These are phyloP conservation scores for Ramalina peruviana DNA, from an alignment of 495 filamentous ascomycete genomes.

Conservation along the genomic window DNA sequence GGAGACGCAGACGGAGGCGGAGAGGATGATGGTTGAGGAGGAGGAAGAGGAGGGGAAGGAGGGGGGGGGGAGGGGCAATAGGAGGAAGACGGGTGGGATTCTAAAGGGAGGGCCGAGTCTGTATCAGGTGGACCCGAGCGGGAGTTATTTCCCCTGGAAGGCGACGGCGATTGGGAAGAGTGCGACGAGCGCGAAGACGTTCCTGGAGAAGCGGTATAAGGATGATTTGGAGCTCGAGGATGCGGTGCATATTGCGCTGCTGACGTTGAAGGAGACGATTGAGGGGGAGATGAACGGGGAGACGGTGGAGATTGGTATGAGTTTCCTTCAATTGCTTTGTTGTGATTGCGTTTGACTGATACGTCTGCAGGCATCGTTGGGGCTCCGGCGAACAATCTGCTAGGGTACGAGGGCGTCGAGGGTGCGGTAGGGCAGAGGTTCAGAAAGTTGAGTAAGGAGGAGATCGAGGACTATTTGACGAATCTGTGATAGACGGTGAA, in stretches of 20 bases:
- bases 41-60: constrained; percentile 18
- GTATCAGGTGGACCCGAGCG: constrained; percentile 96
- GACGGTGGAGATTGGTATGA: constrained; percentile 92
- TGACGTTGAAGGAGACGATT: constrained; percentile 97
- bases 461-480: constrained; percentile 98
- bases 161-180: constrained; percentile 98
- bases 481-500: constrained; percentile 52
- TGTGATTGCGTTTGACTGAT: constrained; percentile 21
- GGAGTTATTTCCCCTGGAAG: constrained; percentile 98
- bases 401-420: constrained; percentile 87
- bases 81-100: constrained; percentile 76
- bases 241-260: constrained; percentile 92
- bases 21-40: constrained; percentile 39
- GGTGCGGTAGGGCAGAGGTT: constrained; percentile 84
- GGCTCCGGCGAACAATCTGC: constrained; percentile 78
- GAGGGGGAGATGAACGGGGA: constrained; percentile 99
- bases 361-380: constrained; percentile 67
- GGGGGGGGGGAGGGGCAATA: constrained; percentile 19
- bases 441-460: constrained; percentile 87
- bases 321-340: not conserved
- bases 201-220: constrained; percentile 95
- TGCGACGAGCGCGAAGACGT: constrained; percentile 94
- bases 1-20: constrained; percentile 36
- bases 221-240: constrained; percentile 96
- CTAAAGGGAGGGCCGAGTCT: constrained; percentile 91